phyloP scores from a whole-genome alignment of 2,329 filamentous ascomycete genomes.

The Aspergillus sp. region DNA sequence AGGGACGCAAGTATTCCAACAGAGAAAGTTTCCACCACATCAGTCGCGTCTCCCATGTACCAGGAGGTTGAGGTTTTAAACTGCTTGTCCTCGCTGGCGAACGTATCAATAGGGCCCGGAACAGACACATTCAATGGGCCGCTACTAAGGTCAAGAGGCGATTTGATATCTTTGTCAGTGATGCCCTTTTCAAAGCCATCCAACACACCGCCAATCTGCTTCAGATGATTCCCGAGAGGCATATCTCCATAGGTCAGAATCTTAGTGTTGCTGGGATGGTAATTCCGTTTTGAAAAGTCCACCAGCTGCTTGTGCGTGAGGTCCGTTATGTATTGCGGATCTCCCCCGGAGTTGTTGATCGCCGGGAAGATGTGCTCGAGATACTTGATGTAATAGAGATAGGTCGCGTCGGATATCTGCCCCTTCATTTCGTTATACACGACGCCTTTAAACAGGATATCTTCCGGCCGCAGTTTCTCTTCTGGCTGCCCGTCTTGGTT shows the following conservation, averaged over 20 bases:
- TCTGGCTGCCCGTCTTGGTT: conserved; percentile 35
- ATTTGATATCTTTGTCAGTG: conserved; percentile 63
- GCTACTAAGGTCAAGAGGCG: conserved; percentile 59
- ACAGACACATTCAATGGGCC: conserved; percentile 63
- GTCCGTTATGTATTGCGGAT: conserved; percentile 92
- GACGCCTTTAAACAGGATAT: conserved; percentile 82
- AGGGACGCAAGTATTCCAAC: conserved; percentile 72
- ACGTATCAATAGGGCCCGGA: conserved; percentile 72
- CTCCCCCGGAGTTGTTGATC: conserved; percentile 93
- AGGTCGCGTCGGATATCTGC: conserved; percentile 94
- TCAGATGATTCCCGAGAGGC: conserved; percentile 69
- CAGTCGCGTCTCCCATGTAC: conserved; percentile 72
- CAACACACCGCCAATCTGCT: conserved; percentile 67
- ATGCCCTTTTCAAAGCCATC: conserved; percentile 61
- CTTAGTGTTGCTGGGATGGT: conserved; percentile 96
- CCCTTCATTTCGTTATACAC: conserved; percentile 99
- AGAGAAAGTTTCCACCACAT: conserved; percentile 82
- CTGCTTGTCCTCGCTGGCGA: conserved; percentile 78
- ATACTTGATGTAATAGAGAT: conserved; percentile 90
- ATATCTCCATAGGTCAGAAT: conserved; percentile 93
- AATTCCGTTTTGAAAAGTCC: conserved; percentile 83
- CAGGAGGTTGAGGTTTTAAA: conserved; percentile 91
- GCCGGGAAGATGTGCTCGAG: conserved; percentile 90
- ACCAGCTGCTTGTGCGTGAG: conserved; percentile 83
- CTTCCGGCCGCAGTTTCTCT: conserved; percentile 54